Conservation (phyloP, 345 rosid species). For the Gossypium ekmanianum region DNA sequence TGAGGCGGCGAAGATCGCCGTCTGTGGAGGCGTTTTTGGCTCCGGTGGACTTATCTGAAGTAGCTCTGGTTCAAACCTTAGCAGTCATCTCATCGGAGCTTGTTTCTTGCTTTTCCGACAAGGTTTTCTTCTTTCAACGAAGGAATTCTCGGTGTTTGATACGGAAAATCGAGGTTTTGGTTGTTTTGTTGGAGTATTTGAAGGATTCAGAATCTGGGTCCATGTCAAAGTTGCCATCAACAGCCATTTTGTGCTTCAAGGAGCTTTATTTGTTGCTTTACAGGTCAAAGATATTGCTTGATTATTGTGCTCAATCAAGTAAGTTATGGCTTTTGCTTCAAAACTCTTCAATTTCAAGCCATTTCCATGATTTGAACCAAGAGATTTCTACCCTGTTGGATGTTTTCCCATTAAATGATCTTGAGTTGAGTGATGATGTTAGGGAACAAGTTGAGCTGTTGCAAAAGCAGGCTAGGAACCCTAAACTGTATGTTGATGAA, state of each 20-base stretch:
- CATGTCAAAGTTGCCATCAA: constrained; percentile 32
- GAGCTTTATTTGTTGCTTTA: constrained; percentile 87
- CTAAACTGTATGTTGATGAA: constrained; percentile 54
- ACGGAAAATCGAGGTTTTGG: constrained; percentile 69
- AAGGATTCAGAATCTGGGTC: constrained; percentile 37
- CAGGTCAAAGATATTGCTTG: constrained; percentile 78
- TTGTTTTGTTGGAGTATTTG: constrained; percentile 62
- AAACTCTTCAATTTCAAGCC: constrained; percentile 73
- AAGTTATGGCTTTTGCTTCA: constrained; percentile 91
- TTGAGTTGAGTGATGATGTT: constrained; percentile 63
- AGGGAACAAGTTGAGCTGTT: constrained; percentile 76
- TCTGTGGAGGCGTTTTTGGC: constrained; percentile 84
- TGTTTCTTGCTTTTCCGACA: constrained; percentile 44
- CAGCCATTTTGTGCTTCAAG: constrained; percentile 67
- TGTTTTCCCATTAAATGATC: constrained; percentile 66
- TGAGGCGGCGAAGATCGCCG: constrained; percentile 71
- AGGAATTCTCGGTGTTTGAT: constrained; percentile 72
- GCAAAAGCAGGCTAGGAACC: constrained; percentile 54
- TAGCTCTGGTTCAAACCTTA: constrained; percentile 62
- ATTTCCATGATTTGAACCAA: constrained; percentile 90
- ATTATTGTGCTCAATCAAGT: constrained; percentile 75
- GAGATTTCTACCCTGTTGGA: constrained; percentile 87
- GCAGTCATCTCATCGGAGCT: constrained; percentile 60
- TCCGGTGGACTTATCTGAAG: constrained; percentile 76
- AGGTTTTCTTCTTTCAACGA: constrained; percentile 51